phyloP scores from a whole-genome alignment of 495 filamentous ascomycete species.

The Penicillium malachiteum region DNA sequence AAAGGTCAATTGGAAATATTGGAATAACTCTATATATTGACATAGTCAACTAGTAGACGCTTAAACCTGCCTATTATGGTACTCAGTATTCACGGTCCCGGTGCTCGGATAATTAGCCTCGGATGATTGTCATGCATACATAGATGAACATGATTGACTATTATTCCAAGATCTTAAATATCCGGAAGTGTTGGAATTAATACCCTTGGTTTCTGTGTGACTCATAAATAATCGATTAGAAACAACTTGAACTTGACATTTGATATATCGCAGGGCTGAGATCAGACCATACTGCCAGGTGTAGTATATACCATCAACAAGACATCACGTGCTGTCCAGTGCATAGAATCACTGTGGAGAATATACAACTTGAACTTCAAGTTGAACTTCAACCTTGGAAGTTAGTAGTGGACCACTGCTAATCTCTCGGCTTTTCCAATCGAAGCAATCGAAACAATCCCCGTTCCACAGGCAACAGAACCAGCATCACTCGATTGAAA shows the following conservation, averaged over 20 bases:
- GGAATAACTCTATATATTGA: no score
- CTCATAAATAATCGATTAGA: no score
- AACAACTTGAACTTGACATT: no score
- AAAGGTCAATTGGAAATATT: no score
- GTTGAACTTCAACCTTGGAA: not conserved
- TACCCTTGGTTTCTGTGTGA: no score
- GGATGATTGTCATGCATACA: not conserved
- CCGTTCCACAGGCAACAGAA: conserved; percentile 55
- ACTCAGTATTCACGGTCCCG: not conserved
- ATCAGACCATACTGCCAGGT: no score
- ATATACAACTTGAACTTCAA: not conserved
- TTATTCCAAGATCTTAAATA: no score
- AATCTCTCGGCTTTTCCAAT: conserved; percentile 49
- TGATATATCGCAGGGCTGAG: no score
- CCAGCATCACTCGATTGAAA: conserved; percentile 51
- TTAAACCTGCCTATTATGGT: not conserved
- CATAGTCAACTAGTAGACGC: not conserved
- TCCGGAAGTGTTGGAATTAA: no score
- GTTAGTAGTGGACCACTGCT: not conserved
- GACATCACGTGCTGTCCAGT: no score
- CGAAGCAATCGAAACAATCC: conserved; percentile 47
- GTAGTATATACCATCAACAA: no score
- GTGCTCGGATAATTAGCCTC: not conserved
- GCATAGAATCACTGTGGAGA: not conserved
- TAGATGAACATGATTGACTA: no score